Base-by-base conservation (phyloP, 331 rosid species). In the Spiraea crenata region DNA sequence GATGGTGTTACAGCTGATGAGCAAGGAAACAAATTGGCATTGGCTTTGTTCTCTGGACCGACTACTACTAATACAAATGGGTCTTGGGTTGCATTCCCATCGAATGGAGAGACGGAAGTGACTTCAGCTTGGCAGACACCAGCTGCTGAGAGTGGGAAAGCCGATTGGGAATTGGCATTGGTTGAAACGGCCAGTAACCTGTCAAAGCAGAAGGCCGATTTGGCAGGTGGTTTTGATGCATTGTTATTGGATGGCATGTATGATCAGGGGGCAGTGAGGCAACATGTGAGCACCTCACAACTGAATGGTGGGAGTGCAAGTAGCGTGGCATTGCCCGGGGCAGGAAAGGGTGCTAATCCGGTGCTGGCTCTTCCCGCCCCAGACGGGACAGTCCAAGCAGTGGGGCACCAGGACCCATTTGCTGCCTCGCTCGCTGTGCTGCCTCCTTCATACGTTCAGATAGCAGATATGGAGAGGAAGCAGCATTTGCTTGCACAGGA, bases 181-280 rank as follows among this genome's bases (percentile, higher is more conserved):
- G 97, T 80, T 2, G 97, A 93, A 68, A 49, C 88, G 1, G 82
- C 49, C 34, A 83, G 96, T 66, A 90, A 87, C 65, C 70, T 93
- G 38, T 77, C 89, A 0, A 93, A 58, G 70, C 96, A 88, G 74
- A 85, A 90, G 45, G 92, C 90, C 38, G 81, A 82, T 51, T 78
- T 92, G 70, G 97, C 77, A 9, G 98, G 98, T 49, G 98, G 97
- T 6, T 85, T 92, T 58, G 98, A 92, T 79, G 82, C 96, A 2
- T 73, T 92, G 63, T 63, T 92, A 15, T 77, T 92, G 77, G 90
- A 84, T 76, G 98, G 98, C 16, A 90, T 93, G 93, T 93, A 88
- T 79, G 98, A 93, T 85, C 97, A 93, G 70, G 98, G 97, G 25
- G 76, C 92, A 40, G 97, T 93, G 84, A 88, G 92, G 82, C 98